These are phyloP conservation scores for Rhizopogon sp. DNA, from an alignment of 768 basidiomycete genomes.

Conservation along the genomic window DNA sequence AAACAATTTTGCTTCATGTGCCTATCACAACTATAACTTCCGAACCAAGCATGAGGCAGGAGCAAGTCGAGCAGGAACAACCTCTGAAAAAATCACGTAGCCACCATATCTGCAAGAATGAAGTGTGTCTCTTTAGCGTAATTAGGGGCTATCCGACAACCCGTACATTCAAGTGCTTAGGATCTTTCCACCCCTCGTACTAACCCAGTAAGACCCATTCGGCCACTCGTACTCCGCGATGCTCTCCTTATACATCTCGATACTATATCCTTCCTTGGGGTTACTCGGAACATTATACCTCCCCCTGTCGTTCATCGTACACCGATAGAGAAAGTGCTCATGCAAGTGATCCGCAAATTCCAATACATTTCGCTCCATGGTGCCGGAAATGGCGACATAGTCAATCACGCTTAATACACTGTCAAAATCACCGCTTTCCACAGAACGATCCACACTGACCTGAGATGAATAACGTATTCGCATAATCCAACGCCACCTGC, in stretches of 20 bases:
- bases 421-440: not conserved
- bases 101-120: too few species aligned
- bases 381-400: slow-evolving; percentile 86
- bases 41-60: too few species aligned
- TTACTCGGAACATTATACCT: slow-evolving; percentile 84
- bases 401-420: slow-evolving; percentile 67
- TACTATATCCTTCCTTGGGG: slow-evolving; percentile 81
- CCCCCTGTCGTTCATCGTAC: slow-evolving; percentile 80
- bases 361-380: slow-evolving; percentile 92
- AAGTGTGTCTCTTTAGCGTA: too few species aligned
- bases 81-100: too few species aligned
- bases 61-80: too few species aligned
- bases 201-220: slow-evolving; percentile 43
- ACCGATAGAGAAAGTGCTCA: slow-evolving; percentile 87
- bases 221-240: slow-evolving; percentile 87
- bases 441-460: slow-evolving; percentile 32
- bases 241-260: slow-evolving; percentile 81
- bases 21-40: too few species aligned
- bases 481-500: slow-evolving; percentile 93
- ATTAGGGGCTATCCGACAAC: not conserved
- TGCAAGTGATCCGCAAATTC: slow-evolving; percentile 91
- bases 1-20: too few species aligned
- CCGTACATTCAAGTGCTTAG: not conserved
- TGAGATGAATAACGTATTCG: slow-evolving; percentile 85
- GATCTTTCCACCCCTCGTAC: slow-evolving; percentile 3